Evolutionary conservation across 2,329 filamentous ascomycete species (phyloP), one percentile per base, ranked within the genome.

Genomic region (Leptosphaerulina australis): DNA sequence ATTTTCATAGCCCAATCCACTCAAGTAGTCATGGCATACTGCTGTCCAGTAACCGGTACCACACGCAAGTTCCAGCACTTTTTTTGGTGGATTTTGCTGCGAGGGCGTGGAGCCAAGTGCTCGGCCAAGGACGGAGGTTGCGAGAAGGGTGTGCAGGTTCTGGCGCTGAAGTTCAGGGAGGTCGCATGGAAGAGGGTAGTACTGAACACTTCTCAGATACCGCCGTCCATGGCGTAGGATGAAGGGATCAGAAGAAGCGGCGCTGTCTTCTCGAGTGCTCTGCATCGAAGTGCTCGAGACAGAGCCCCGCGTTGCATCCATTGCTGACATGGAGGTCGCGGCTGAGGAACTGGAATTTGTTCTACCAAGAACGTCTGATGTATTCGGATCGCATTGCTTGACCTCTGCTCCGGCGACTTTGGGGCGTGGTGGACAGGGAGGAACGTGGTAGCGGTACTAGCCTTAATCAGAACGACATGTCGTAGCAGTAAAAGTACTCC

Each of bases 21-120:
- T 80, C 67, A 92, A 90, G 73, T 90, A 88, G 26, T 90, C 84
- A 71, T 96, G 88, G 70, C 90, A 95, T 78, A 91, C 86, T 24
- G 89, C 87, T 62, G 89, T 92, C 92, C 92, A 97, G 68, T 95
- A 89, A 18, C 85, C 93, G 15, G 88, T 88, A 14, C 92, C 92
- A 71, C 93, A 97, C 22, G 87, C 91, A 25, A 97, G 75, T 67
- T 97, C 93, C 18, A 97, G 80, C 21, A 97, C 87, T 58, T 59
- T 59, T 63, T 81, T 81, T 0, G 92, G 92, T 15, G 89, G 86
- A 36, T 84, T 83, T 56, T 83, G 80, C 33, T 80, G 76, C 44
- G 90, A 81, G 22, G 79, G 78, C 1, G 88, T 86, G 7, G 87
- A 88, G 73, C 88, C 92, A 47, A 94, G 82, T 0, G 91, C 88